A percentile compares a stretch with the other conserved stretches of the same genome.
phyloP scores from a whole-genome alignment of 176 grass and related monocot species.

The Tillandsia fasciculata region DNA sequence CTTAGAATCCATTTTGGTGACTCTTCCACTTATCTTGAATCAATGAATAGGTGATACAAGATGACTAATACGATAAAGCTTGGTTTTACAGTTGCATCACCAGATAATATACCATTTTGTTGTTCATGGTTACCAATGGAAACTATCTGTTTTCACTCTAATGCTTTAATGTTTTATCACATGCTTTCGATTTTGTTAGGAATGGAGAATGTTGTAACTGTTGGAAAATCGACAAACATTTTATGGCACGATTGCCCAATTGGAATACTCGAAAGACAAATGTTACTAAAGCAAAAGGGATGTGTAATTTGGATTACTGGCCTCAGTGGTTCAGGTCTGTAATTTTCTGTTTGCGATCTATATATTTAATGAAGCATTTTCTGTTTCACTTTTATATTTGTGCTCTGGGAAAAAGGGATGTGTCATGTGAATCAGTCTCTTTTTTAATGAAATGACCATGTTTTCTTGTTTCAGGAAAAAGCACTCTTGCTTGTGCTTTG shows the following conservation, averaged over 20 bases:
- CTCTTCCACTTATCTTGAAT: no score
- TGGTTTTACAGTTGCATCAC: no score
- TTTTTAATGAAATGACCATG: not conserved
- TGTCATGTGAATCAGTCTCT: conserved; percentile 7
- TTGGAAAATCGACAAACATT: conserved; percentile 78
- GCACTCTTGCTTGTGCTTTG: conserved; percentile 78
- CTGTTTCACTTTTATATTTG: conserved; percentile 3
- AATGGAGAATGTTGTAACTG: conserved; percentile 33
- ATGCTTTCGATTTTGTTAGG: conserved; percentile 27
- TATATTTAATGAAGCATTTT: not conserved
- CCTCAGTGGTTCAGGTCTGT: conserved; percentile 75
- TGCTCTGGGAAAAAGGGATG: not conserved
- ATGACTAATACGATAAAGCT: no score
- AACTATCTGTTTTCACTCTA: not conserved
- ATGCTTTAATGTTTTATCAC: not conserved
- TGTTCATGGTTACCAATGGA: no score
- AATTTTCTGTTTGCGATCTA: not conserved
- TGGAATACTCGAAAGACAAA: conserved; percentile 35
- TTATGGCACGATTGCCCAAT: conserved; percentile 73
- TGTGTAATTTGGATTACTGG: conserved; percentile 94
- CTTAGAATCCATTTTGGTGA: no score
- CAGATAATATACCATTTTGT: no score
- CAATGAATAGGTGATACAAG: no score
- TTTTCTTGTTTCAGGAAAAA: conserved; percentile 65
- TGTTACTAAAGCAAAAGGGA: conserved; percentile 66